A percentile compares a stretch with the other conserved stretches of the same genome.
Evolutionary conservation across 2,329 filamentous ascomycete species (phyloP).

Genomic region (Metarhizium album): DNA sequence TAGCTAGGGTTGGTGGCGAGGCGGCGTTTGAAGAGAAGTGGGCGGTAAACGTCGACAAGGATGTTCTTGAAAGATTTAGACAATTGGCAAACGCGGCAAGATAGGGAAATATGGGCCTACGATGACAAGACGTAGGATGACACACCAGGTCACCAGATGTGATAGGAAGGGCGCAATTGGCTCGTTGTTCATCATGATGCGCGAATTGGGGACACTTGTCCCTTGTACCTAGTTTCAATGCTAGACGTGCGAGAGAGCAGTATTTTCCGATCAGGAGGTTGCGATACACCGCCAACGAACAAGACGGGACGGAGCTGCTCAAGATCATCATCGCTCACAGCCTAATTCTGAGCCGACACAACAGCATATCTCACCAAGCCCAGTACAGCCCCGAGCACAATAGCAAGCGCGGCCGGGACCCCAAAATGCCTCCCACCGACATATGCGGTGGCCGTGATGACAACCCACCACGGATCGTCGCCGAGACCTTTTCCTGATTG

Average conservation of each 20-base stretch:
- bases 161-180: not conserved
- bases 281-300: no score
- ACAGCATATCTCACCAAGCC: constrained; percentile 23
- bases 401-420: constrained; percentile 18
- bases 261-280: no score
- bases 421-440: constrained; percentile 19
- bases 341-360: constrained; percentile 4
- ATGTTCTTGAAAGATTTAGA: constrained; percentile 56
- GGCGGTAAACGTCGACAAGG: constrained; percentile 63
- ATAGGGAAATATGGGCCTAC: not conserved
- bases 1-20: constrained; percentile 52
- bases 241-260: no score
- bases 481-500: constrained; percentile 40
- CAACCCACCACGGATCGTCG: constrained; percentile 53
- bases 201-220: no score
- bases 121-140: constrained; percentile 3
- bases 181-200: not conserved
- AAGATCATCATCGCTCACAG: no score
- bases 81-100: constrained; percentile 13
- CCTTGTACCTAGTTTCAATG: no score
- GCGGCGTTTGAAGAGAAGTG: constrained; percentile 56
- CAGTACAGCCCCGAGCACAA: constrained; percentile 22
- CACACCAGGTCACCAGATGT: constrained; percentile 11
- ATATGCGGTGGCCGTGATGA: constrained; percentile 37
- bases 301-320: no score